Conservation (phyloP, 306 rosid genomes). For the Sophora flavescens region DNA sequence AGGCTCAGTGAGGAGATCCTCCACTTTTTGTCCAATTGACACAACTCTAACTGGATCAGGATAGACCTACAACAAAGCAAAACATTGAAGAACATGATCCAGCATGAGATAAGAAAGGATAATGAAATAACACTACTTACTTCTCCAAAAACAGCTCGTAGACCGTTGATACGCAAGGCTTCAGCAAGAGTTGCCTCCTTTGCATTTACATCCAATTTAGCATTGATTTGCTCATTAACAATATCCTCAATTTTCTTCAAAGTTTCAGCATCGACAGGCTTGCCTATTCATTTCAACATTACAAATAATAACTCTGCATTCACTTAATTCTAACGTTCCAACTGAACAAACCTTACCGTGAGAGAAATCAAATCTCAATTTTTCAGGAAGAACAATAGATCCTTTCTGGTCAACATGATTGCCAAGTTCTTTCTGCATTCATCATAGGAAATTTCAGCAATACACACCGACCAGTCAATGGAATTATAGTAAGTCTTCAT, state of each 20-base stretch:
- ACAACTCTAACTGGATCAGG: constrained; percentile 99
- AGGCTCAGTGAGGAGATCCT: constrained; percentile 88
- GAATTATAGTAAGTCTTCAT: constrained; percentile 14
- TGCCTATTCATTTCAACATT: constrained; percentile 67
- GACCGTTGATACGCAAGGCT: constrained; percentile 80
- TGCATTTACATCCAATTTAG: constrained; percentile 75
- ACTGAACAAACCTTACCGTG: constrained; percentile 70
- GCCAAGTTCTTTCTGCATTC: constrained; percentile 91
- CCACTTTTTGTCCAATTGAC: constrained; percentile 80
- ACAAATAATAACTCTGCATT: constrained; percentile 25
- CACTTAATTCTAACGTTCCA: constrained; percentile 25
- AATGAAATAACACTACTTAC: constrained; percentile 56
- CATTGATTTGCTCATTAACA: constrained; percentile 88
- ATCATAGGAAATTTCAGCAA: constrained; percentile 41
- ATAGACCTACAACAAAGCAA: constrained; percentile 70
- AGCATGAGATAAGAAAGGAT: constrained; percentile 38
- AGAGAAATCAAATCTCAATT: constrained; percentile 95
- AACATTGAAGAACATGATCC: constrained; percentile 33
- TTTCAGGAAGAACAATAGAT: constrained; percentile 97
- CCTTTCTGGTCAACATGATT: constrained; percentile 94
- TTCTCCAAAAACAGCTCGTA: constrained; percentile 99
- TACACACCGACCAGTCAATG: background rate
- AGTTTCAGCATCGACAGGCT: constrained; percentile 80
- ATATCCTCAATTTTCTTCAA: constrained; percentile 85
- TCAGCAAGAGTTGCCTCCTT: constrained; percentile 81